These are phyloP conservation scores for Aspergillus transmontanensis DNA, from an alignment of 2,329 filamentous ascomycete genomes.

Conservation along the genomic window DNA sequence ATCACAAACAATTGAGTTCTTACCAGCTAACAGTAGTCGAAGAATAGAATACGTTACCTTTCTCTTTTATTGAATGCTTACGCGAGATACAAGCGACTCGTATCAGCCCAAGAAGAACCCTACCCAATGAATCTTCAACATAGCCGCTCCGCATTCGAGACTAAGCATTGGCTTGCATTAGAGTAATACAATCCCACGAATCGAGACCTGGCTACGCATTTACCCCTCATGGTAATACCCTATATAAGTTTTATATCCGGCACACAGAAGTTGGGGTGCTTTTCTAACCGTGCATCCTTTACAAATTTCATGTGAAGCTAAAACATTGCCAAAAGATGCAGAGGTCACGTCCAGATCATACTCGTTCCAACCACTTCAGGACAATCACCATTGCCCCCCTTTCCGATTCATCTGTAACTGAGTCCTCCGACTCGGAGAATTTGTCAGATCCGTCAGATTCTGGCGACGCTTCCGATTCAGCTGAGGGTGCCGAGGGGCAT, in stretches of 20 bases:
- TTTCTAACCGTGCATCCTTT: neutral
- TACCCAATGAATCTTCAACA: neutral
- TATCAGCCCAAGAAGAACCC: neutral
- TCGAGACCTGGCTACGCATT: neutral
- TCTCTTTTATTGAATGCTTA: too few species aligned
- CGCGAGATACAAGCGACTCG: too few species aligned
- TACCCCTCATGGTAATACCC: neutral
- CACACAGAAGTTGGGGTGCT: neutral
- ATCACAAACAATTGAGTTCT: too few species aligned
- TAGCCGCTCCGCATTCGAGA: neutral
- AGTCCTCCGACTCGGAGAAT: neutral
- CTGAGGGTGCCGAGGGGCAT: neutral
- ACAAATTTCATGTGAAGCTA: neutral
- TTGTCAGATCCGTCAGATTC: neutral
- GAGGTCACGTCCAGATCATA: too few species aligned
- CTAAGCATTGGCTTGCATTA: neutral
- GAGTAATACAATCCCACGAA: neutral
- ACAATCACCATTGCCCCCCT: too few species aligned
- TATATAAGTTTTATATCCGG: neutral
- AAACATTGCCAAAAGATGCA: neutral
- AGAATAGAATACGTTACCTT: too few species aligned
- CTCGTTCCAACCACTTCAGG: neutral
- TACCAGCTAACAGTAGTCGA: too few species aligned
- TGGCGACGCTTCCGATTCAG: neutral
- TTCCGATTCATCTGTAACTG: neutral